These are phyloP conservation scores for Penicillium angulare DNA, from an alignment of 495 filamentous ascomycete genomes.

Conservation along the genomic window DNA sequence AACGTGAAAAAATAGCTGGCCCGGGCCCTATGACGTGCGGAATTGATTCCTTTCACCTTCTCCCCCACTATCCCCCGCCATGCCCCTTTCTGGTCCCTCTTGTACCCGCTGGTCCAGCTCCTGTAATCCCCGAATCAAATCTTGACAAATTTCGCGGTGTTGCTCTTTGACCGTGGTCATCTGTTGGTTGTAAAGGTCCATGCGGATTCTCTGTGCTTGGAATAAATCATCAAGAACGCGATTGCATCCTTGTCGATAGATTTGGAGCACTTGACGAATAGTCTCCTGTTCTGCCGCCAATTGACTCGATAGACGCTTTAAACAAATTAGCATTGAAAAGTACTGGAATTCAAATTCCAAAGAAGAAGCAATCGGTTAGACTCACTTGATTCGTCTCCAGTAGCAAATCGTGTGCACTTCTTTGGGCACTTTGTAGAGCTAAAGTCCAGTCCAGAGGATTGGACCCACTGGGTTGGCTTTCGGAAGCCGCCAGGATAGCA, in stretches of 20 bases:
- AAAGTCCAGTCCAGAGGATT: slow-evolving; percentile 24
- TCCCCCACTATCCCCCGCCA: neutral
- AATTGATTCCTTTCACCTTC: neutral
- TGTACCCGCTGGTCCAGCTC: slow-evolving; percentile 27
- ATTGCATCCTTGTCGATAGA: slow-evolving; percentile 33
- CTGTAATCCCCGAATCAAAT: slow-evolving; percentile 31
- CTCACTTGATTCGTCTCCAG: slow-evolving; percentile 28
- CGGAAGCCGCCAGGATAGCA: neutral
- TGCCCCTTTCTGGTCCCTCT: slow-evolving; percentile 7
- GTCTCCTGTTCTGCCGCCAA: slow-evolving; percentile 32
- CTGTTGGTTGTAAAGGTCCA: slow-evolving; percentile 32
- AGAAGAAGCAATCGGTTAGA: neutral
- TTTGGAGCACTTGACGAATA: slow-evolving; percentile 28
- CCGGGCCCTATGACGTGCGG: neutral
- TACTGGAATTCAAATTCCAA: too few species aligned
- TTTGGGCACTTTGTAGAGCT: slow-evolving; percentile 23
- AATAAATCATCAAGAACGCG: slow-evolving; percentile 33
- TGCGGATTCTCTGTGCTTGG: slow-evolving; percentile 31
- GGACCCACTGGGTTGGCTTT: neutral
- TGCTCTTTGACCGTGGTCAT: slow-evolving; percentile 30
- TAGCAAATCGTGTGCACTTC: slow-evolving; percentile 19
- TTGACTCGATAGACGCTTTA: slow-evolving; percentile 27
- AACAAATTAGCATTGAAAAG: neutral
- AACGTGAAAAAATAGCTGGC: neutral
- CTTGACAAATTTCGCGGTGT: slow-evolving; percentile 32